phyloP scores from a whole-genome alignment of 2,329 filamentous ascomycete genomes.

The Calonectria hawksworthii region DNA sequence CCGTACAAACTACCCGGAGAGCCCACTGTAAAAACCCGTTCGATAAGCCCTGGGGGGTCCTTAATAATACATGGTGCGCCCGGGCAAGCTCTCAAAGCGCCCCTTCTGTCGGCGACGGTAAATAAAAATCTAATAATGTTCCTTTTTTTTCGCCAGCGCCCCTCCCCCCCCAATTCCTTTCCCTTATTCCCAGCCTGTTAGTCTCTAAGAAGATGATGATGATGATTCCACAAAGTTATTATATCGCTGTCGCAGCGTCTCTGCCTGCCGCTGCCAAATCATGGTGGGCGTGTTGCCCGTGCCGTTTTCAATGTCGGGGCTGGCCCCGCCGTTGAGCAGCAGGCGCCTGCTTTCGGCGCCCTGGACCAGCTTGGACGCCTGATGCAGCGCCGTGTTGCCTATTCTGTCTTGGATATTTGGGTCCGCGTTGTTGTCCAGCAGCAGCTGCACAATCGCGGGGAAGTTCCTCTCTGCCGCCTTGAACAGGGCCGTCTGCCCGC shows the following conservation, averaged over 20 bases:
- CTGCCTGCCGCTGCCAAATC: not conserved
- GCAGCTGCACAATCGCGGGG: not conserved
- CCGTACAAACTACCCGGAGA: not conserved
- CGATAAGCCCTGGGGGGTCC: not conserved
- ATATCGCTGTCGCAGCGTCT: not conserved
- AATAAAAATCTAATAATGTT: not conserved
- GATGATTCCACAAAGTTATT: not conserved
- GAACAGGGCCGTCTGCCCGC: not conserved
- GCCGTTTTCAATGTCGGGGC: not conserved
- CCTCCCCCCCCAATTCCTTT: not conserved
- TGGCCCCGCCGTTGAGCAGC: not conserved
- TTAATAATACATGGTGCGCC: not conserved
- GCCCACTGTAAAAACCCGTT: not conserved
- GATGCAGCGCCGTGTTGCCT: not conserved
- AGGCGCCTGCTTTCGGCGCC: not conserved
- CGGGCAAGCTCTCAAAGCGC: not conserved
- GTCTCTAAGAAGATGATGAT: not conserved
- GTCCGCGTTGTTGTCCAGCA: not conserved
- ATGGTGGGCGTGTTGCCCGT: not conserved
- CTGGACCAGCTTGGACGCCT: not conserved
- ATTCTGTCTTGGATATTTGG: not conserved
- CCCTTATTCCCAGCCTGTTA: not conserved
- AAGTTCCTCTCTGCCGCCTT: not conserved
- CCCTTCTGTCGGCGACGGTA: not conserved
- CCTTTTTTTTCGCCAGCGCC: too few species aligned